Evolutionary conservation across 2,329 filamentous ascomycete species (phyloP).

Genomic region (Botryosphaeria dothidea): DNA sequence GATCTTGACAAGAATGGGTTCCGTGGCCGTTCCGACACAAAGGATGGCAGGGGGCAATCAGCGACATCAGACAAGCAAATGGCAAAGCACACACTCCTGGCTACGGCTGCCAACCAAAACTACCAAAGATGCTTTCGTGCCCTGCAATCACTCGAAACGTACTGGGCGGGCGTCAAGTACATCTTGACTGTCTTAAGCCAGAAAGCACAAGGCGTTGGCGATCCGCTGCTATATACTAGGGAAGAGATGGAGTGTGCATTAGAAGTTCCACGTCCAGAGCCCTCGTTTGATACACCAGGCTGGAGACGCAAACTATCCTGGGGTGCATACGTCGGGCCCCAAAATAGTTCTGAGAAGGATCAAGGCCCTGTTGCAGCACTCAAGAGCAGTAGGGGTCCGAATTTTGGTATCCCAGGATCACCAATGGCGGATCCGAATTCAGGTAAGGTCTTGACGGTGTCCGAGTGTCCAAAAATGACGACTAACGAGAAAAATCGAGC

Average conservation of each 20-base stretch:
- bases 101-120: constrained; percentile 80
- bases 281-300: constrained; percentile 52
- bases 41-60: constrained; percentile 23
- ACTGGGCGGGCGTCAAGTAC: constrained; percentile 86
- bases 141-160: constrained; percentile 74
- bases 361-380: constrained; percentile 33
- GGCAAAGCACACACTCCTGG: constrained; percentile 72
- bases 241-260: constrained; percentile 78
- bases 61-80: constrained; percentile 42
- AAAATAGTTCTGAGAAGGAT: constrained; percentile 22
- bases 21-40: background rate
- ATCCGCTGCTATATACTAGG: constrained; percentile 64
- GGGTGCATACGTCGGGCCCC: constrained; percentile 37
- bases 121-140: constrained; percentile 87
- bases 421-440: constrained; percentile 53
- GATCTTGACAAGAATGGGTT: background rate
- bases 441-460: constrained; percentile 37
- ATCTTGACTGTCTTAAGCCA: constrained; percentile 85
- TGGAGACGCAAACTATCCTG: constrained; percentile 52
- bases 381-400: constrained; percentile 27
- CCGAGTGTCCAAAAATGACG: constrained; percentile 24
- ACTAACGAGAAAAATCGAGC: constrained; percentile 19
- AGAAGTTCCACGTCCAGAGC: constrained; percentile 53
- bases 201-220: constrained; percentile 82
- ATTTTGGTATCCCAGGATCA: constrained; percentile 41